phyloP scores from a whole-genome alignment of 1,139 yeast species.

The Saccharomyces hybrid region DNA sequence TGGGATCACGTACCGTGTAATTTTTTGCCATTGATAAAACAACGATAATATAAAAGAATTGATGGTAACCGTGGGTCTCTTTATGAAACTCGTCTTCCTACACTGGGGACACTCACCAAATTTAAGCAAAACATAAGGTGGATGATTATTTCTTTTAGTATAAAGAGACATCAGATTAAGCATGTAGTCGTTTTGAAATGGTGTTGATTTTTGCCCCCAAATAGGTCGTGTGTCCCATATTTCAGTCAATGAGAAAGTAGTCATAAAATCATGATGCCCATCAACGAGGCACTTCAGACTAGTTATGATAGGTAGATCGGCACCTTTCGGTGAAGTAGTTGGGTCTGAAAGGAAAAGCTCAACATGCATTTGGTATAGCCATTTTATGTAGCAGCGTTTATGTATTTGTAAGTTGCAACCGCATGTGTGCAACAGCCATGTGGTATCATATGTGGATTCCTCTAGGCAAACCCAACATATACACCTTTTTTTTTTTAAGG shows the following conservation, averaged over 20 bases:
- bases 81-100: background rate
- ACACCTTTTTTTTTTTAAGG: conserved; percentile 1
- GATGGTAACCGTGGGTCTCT: background rate
- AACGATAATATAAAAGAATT: conserved; percentile 3
- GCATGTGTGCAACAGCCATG: conserved; percentile 19
- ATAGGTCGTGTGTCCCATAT: conserved; percentile 5
- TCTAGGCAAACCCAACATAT: conserved; percentile 23
- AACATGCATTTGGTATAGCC: conserved; percentile 12
- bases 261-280: background rate
- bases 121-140: background rate
- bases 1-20: conserved; percentile 7
- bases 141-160: background rate
- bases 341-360: conserved; percentile 1
- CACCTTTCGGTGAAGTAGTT: background rate
- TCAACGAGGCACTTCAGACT: background rate
- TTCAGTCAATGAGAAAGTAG: background rate
- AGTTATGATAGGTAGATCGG: background rate
- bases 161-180: background rate
- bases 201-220: conserved; percentile 10
- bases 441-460: conserved; percentile 7
- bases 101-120: conserved; percentile 5
- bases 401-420: conserved; percentile 22
- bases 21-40: conserved; percentile 5
- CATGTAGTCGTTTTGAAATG: conserved; percentile 1
- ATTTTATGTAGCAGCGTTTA: conserved; percentile 15